Conservation (phyloP, 805 yeast species). For the Yamadazyma insecticola region DNA sequence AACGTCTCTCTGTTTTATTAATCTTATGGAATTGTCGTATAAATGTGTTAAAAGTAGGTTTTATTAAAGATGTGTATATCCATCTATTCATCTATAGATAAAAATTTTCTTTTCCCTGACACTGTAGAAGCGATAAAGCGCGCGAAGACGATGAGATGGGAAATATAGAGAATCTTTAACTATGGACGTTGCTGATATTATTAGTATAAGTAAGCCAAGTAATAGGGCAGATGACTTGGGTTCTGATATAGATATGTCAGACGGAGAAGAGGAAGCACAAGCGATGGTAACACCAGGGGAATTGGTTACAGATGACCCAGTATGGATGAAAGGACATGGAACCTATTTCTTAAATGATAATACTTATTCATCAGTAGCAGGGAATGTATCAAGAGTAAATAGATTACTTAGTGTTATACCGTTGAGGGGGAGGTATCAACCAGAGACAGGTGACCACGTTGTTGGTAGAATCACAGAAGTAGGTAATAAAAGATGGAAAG, state of each 20-base stretch:
- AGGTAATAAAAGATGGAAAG: constrained; percentile 92
- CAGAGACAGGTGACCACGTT: constrained; percentile 95
- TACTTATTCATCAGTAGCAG: constrained; percentile 91
- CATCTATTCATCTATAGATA: constrained; percentile 6
- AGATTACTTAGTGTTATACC: constrained; percentile 82
- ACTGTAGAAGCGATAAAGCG: background rate
- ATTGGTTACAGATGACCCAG: constrained; percentile 88
- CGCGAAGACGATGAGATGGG: constrained; percentile 1
- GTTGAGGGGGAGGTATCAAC: constrained; percentile 79
- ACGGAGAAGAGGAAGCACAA: constrained; percentile 16
- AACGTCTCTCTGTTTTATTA: constrained; percentile 23
- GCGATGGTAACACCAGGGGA: constrained; percentile 90
- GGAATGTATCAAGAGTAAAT: constrained; percentile 81
- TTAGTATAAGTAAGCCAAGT: constrained; percentile 33
- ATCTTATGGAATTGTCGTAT: constrained; percentile 11
- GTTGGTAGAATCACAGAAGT: constrained; percentile 94
- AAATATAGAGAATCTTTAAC: constrained; percentile 1
- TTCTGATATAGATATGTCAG: constrained; percentile 40
- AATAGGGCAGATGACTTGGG: constrained; percentile 11
- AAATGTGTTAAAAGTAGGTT: too few species aligned
- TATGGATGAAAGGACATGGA: constrained; percentile 99
- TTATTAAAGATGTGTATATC: constrained; percentile 2
- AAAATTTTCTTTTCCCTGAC: too few species aligned
- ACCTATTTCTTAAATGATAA: constrained; percentile 73
- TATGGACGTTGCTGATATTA: constrained; percentile 25